These are phyloP conservation scores for Lactarius psammicola DNA, from an alignment of 768 basidiomycete species.

Conservation along the genomic window DNA sequence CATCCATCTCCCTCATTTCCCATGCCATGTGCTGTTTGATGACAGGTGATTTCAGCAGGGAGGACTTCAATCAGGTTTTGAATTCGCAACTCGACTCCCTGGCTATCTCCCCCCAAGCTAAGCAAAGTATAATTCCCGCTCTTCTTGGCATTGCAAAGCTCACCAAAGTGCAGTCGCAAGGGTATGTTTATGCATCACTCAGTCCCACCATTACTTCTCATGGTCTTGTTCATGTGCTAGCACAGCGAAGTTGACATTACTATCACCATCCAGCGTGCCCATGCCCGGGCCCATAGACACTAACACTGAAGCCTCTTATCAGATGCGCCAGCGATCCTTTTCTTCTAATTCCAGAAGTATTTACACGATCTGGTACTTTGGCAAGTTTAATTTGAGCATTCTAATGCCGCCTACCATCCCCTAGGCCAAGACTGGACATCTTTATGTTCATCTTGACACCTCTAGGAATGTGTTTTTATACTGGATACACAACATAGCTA, in stretches of 20 bases:
- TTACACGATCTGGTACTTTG: conserved; percentile 3
- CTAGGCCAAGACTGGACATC: not conserved
- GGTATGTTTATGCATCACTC: not conserved
- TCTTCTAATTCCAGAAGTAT: conserved; percentile 4
- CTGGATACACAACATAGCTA: not conserved
- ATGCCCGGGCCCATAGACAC: too few relatives aligned
- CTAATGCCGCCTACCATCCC: not conserved
- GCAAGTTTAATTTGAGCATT: not conserved
- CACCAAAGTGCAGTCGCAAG: not conserved
- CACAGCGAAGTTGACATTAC: not conserved
- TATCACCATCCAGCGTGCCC: too few relatives aligned
- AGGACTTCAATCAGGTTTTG: not conserved
- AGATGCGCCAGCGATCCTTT: not conserved
- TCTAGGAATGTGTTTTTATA: not conserved
- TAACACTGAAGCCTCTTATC: too few relatives aligned
- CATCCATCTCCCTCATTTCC: not conserved
- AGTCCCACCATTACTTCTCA: too few relatives aligned
- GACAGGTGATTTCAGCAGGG: not conserved
- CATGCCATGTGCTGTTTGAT: not conserved
- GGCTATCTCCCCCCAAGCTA: conserved; percentile 10
- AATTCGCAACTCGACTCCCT: conserved; percentile 5
- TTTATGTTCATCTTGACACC: not conserved
- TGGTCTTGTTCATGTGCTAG: not conserved
- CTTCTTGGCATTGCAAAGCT: conserved; percentile 3
- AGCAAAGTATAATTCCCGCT: conserved; percentile 1